These are phyloP conservation scores for Saturnispora bothae DNA, from an alignment of 805 yeast species.

Conservation along the genomic window DNA sequence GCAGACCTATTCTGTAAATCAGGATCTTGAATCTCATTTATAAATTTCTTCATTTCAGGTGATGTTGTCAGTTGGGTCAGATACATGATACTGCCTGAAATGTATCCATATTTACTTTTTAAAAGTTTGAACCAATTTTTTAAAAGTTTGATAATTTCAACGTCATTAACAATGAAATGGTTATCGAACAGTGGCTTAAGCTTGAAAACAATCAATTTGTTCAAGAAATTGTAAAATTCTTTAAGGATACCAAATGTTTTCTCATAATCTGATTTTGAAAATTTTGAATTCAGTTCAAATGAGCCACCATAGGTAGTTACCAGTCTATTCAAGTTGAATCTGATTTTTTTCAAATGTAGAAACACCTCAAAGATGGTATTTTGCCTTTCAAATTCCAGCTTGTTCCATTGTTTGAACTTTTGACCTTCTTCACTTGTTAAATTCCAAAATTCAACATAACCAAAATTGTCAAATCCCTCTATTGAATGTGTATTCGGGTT, in stretches of 20 bases:
- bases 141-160: slow-evolving; percentile 17
- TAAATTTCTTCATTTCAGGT: slow-evolving; percentile 20
- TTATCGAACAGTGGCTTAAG: slow-evolving; percentile 23
- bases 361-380: slow-evolving; percentile 24
- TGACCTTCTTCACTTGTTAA: slow-evolving; percentile 18
- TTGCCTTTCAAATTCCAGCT: slow-evolving; percentile 22
- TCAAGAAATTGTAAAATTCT: slow-evolving; percentile 19
- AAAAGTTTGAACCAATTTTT: slow-evolving; percentile 21
- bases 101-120: slow-evolving; percentile 19
- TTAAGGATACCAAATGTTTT: slow-evolving; percentile 22
- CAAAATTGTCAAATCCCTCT: slow-evolving; percentile 17
- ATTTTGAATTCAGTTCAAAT: slow-evolving; percentile 12
- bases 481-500: slow-evolving; percentile 15
- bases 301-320: slow-evolving; percentile 21
- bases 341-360: slow-evolving; percentile 17
- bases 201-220: slow-evolving; percentile 17
- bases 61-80: slow-evolving; percentile 21
- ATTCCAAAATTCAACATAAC: slow-evolving; percentile 24
- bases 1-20: slow-evolving; percentile 19
- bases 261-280: slow-evolving; percentile 18
- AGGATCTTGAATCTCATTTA: slow-evolving; percentile 14
- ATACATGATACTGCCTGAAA: slow-evolving; percentile 23
- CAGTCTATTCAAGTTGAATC: slow-evolving; percentile 22
- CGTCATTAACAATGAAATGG: slow-evolving; percentile 22
- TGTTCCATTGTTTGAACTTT: slow-evolving; percentile 18